phyloP scores from a whole-genome alignment of 2,329 filamentous ascomycete genomes.

The Clonostachys rhizophaga region DNA sequence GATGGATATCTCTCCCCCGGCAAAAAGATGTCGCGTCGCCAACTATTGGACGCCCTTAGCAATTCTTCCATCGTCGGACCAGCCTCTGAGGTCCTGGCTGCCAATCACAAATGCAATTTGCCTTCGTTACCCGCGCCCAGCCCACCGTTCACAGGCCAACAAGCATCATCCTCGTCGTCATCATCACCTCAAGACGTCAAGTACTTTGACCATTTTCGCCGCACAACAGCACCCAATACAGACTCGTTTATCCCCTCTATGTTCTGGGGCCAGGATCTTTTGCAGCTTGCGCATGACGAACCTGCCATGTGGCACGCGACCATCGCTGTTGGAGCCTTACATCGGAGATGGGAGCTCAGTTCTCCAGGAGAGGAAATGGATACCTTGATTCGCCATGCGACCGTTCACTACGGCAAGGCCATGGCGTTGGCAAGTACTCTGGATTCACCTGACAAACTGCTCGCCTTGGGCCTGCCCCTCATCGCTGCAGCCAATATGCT shows the following conservation, averaged over 20 bases:
- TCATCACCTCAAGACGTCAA: not conserved
- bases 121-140: too few species aligned
- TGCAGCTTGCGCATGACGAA: conserved; percentile 25
- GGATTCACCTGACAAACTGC: conserved; percentile 11
- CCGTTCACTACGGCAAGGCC: conserved; percentile 16
- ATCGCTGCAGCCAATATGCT: conserved; percentile 21
- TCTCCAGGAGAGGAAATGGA: conserved; percentile 6
- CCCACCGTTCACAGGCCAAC: too few species aligned
- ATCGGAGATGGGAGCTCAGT: conserved; percentile 10
- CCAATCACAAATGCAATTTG: too few species aligned
- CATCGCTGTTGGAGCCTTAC: conserved; percentile 25
- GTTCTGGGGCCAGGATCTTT: conserved; percentile 22
- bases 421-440: conserved; percentile 17
- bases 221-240: not conserved
- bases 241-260: conserved; percentile 9
- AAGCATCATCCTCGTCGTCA: too few species aligned
- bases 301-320: conserved; percentile 27
- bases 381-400: conserved; percentile 10
- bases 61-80: too few species aligned
- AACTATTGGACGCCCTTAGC: too few species aligned
- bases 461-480: conserved; percentile 22
- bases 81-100: too few species aligned
- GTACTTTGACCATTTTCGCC: not conserved
- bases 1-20: too few species aligned
- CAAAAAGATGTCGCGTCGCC: too few species aligned